Percentiles rank a stretch among this genome's conserved stretches.
These are phyloP conservation scores for Tinospora cordifolia DNA, from an alignment of 164 flowering plant species.

Conservation along the genomic window DNA sequence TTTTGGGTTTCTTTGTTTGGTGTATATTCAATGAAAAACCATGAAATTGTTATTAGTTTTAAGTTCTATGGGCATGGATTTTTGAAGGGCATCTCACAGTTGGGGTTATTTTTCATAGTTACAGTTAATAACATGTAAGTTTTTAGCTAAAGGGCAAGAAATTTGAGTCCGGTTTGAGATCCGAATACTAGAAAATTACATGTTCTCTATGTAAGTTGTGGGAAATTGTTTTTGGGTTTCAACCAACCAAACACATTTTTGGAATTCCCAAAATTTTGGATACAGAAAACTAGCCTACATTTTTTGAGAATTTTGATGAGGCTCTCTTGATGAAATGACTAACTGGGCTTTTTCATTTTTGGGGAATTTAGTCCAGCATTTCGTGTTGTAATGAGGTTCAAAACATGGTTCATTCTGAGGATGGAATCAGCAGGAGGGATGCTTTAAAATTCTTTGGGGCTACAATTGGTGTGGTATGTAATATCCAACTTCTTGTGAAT, in stretches of 20 bases:
- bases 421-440: conserved; percentile 44
- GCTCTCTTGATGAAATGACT: not conserved
- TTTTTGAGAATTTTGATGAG: too few relatives aligned
- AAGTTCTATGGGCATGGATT: not conserved
- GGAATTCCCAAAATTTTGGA: too few relatives aligned
- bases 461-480: conserved; percentile 54
- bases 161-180: too few relatives aligned
- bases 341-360: not conserved
- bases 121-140: not conserved
- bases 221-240: too few relatives aligned
- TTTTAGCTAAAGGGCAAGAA: not conserved
- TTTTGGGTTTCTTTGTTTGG: not conserved
- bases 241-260: too few relatives aligned
- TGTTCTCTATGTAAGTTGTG: too few relatives aligned
- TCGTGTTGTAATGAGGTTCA: conserved; percentile 41
- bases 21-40: too few relatives aligned
- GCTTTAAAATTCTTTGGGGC: conserved; percentile 49
- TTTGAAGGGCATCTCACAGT: not conserved
- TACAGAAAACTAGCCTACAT: not conserved
- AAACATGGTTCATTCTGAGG: conserved; percentile 19
- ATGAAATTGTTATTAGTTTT: not conserved
- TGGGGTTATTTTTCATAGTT: not conserved
- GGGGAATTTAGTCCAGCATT: conserved; percentile 35
- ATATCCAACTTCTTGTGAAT: conserved; percentile 4
- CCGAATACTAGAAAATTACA: too few relatives aligned